Evolutionary conservation across 202 grass and related monocot species (phyloP).

Genomic region (Dendrocalamus latiflorus): DNA sequence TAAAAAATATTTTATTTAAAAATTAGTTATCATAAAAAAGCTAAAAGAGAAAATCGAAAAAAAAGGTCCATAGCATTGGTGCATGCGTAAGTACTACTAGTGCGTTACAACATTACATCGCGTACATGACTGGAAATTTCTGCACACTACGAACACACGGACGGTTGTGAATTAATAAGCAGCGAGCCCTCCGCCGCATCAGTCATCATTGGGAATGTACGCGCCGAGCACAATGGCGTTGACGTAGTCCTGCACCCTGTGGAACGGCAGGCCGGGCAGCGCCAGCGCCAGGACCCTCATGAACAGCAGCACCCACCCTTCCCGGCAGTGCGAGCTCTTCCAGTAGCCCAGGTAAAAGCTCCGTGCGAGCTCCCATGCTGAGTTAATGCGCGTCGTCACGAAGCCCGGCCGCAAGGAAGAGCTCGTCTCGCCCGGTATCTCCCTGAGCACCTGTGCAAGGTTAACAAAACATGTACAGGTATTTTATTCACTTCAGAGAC

Average conservation of each 20-base stretch:
- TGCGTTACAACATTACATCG: too few relatives aligned
- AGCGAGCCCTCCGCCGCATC: background rate
- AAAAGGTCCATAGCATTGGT: too few relatives aligned
- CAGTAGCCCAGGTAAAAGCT: slow-evolving; percentile 23
- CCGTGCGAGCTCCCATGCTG: slow-evolving; percentile 33
- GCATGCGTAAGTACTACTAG: too few relatives aligned
- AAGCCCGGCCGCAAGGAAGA: background rate
- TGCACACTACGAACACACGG: too few relatives aligned
- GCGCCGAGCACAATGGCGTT: slow-evolving; percentile 32
- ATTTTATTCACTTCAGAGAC: background rate
- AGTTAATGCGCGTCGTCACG: slow-evolving; percentile 19
- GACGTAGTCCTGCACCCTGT: slow-evolving; percentile 43
- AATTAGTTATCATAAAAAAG: too few relatives aligned
- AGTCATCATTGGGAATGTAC: slow-evolving; percentile 22
- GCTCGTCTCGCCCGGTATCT: slow-evolving; percentile 25
- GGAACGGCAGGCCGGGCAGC: slow-evolving; percentile 44
- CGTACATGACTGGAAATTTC: too few relatives aligned
- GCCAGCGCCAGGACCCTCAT: slow-evolving; percentile 21
- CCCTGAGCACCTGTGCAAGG: slow-evolving; percentile 25
- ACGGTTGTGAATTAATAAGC: too few relatives aligned
- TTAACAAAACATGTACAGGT: background rate
- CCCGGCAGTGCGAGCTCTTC: slow-evolving; percentile 30
- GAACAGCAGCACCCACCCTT: slow-evolving; percentile 43
- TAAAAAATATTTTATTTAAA: too few relatives aligned
- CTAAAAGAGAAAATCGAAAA: too few relatives aligned